phyloP scores from a whole-genome alignment of 345 rosid genomes.

The Geranium rotundifolium region DNA sequence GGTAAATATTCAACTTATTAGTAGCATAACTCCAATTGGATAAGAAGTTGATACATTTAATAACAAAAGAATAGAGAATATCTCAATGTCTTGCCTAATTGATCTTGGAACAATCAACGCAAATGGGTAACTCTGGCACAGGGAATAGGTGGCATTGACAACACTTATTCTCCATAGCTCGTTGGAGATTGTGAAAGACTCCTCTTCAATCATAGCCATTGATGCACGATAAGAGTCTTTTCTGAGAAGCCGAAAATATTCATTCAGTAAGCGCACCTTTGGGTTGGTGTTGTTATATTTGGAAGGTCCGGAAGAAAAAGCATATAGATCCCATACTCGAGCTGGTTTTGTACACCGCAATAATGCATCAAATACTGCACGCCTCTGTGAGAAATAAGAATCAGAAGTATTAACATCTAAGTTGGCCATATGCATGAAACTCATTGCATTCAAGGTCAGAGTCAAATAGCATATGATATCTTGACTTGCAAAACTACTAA shows the following conservation, averaged over 20 bases:
- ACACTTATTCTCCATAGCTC: constrained; percentile 82
- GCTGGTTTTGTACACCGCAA: constrained; percentile 48
- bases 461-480: neutral
- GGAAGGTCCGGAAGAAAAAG: constrained; percentile 71
- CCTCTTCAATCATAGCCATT: constrained; percentile 52
- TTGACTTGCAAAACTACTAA: neutral
- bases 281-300: constrained; percentile 55
- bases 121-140: constrained; percentile 85
- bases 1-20: constrained; percentile 13
- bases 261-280: constrained; percentile 76
- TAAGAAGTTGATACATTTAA: neutral
- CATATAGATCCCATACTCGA: constrained; percentile 74
- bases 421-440: neutral
- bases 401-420: neutral
- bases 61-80: constrained; percentile 11
- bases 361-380: constrained; percentile 51
- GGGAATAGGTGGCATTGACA: constrained; percentile 47
- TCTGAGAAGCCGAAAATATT: constrained; percentile 88
- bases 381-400: constrained; percentile 56
- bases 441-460: neutral
- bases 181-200: constrained; percentile 59
- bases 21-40: constrained; percentile 9
- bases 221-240: constrained; percentile 47
- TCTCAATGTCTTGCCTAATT: constrained; percentile 43
- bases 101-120: constrained; percentile 79